Evolutionary conservation across 805 yeast genomes (phyloP).

Genomic region (Metschnikowia orientalis): DNA sequence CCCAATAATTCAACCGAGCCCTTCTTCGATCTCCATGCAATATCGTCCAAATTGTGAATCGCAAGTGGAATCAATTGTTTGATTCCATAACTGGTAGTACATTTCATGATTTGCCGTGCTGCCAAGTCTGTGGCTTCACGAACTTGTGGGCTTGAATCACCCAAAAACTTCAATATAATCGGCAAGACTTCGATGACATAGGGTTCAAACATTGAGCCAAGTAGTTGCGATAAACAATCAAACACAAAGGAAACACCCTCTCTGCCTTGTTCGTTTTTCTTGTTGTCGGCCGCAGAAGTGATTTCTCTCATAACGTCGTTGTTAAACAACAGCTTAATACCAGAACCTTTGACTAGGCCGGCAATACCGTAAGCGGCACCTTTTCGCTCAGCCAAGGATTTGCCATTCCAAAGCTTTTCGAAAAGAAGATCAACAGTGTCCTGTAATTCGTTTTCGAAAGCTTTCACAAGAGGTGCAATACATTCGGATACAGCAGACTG

Average conservation of each 20-base stretch:
- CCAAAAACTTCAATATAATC: slow-evolving; percentile 70
- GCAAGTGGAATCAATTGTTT: slow-evolving; percentile 89
- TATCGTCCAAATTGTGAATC: slow-evolving; percentile 75
- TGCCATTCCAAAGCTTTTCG: slow-evolving; percentile 53
- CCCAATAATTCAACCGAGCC: slow-evolving; percentile 96
- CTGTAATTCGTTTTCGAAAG: slow-evolving; percentile 48
- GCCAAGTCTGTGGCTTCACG: slow-evolving; percentile 87
- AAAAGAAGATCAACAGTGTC: slow-evolving; percentile 56
- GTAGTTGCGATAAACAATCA: slow-evolving; percentile 72
- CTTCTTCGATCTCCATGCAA: slow-evolving; percentile 93
- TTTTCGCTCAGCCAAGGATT: slow-evolving; percentile 51
- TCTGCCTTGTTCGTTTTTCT: slow-evolving; percentile 64
- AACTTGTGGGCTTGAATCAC: slow-evolving; percentile 81
- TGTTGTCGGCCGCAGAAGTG: slow-evolving; percentile 83
- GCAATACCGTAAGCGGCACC: slow-evolving; percentile 98
- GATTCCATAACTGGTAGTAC: slow-evolving; percentile 89
- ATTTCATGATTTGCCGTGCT: slow-evolving; percentile 81
- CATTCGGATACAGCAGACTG: slow-evolving; percentile 85
- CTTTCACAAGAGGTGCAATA: slow-evolving; percentile 73
- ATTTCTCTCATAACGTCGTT: slow-evolving; percentile 73
- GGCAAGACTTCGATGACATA: slow-evolving; percentile 88
- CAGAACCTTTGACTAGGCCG: slow-evolving; percentile 88
- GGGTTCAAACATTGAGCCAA: slow-evolving; percentile 85
- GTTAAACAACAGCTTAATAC: slow-evolving; percentile 70
- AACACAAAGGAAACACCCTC: slow-evolving; percentile 87